Base-by-base conservation (phyloP, 306 rosid genomes). In the Pterocarpus santalinus region DNA sequence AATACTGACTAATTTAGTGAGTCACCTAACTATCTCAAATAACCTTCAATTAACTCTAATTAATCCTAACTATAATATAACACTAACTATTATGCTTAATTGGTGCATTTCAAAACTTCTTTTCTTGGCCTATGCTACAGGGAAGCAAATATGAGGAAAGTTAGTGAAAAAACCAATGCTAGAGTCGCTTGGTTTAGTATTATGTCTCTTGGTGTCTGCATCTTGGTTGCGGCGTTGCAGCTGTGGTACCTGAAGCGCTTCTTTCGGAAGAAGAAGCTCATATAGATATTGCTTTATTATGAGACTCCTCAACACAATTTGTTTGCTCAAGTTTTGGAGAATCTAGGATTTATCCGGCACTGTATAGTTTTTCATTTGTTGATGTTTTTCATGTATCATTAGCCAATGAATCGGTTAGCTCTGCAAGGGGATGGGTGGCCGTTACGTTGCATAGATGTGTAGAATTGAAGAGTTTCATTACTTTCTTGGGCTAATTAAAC, bases 241-340 rank as follows among this genome's bases (percentile, higher is more conserved):
- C n/a, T 87, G 36, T 85, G 79, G 83, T 33, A 87, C 74, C 70
- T 87, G 49, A 76, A 85, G 79, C 67, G 73, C 49, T 89, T 17
- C 64, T 87, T 86, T 39, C 77, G 4, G 53, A 90, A 88, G 91
- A 90, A 90, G 88, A 90, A 90, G 79, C 94, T 90, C 70, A 90
- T 90, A 77, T 90, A 88, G 80, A 70, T 61, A 16, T 35, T 65
- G 62, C 57, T 76, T 51, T 70, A 3, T 73, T 9, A 30, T 1
- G 35, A 32, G 41, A 33, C 66, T 32, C 66, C 38, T 13, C 17
- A 52, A 52, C 58, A 52, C 58, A 52, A 52, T 4, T 52, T 7
- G 7, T 13, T 52, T 52, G 0, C 58, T 14, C 22, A 8, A 3
- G 6, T 52, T 52, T 52, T 14, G 2, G 58, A 52, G 22, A 52